Base-by-base conservation (phyloP, 148 eudicot species). In the Arctostaphylos glauca region DNA sequence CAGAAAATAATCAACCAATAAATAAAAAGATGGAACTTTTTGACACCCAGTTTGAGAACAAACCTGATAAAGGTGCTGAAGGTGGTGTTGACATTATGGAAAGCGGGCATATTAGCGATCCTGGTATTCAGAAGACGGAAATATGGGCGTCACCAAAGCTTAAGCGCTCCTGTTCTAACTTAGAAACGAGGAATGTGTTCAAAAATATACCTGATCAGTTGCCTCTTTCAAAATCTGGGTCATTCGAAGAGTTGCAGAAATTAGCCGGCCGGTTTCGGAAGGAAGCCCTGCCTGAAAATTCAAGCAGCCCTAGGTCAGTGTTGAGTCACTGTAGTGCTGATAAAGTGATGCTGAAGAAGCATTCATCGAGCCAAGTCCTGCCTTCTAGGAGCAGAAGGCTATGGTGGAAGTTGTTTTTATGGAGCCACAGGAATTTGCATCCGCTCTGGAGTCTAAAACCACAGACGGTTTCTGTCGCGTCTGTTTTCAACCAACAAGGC, bases 331-430 rank as follows among this genome's bases (percentile, higher is more conserved):
- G 73, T 43, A 94, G 94, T 85, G 98, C 98, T 38, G 98, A 95
- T 81, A 92, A 90, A 80, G 95, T 94, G 81, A 92, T 95, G 86
- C 67, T 95, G 84, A 94, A 88, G 90, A 95, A 93, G 89, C 92
- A 84, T 77, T 94, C 98, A 44, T 94, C 93, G 1, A 92, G 96
- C 77, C 98, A 95, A 87, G 88, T 95, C 53, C 90, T 95, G 67
- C 98, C 98, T 21, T 94, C 98, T 0, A 86, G 91, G 71, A 92
- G 95, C 86, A 88, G 92, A 89, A 91, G 68, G 84, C 84, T 95
- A 77, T 92, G 98, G 98, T 95, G 98, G 98, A 94, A 94, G 83
- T 84, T 94, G 87, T 92, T 95, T 87, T 90, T 94, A 3, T 95
- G 98, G 98, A 94, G 96, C 87, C 98, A 94, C 80, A 92, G 98